Conservation (phyloP, 2,329 filamentous ascomycete species). For the Hypoxylon sp. region DNA sequence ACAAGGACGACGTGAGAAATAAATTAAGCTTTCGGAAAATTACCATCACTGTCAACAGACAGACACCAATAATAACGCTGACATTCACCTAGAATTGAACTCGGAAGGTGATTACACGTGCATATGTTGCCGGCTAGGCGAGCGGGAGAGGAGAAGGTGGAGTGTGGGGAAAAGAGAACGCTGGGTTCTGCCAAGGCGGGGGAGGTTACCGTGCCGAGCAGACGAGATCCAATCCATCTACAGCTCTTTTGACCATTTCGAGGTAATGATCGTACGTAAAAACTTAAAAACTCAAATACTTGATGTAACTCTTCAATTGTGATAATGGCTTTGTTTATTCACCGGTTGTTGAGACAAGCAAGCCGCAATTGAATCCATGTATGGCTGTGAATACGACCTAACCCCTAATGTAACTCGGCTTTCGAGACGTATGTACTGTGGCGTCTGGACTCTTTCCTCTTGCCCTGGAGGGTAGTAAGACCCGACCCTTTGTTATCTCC, state of each 20-base stretch:
- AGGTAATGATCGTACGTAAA: constrained; percentile 36
- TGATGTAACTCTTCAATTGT: constrained; percentile 34
- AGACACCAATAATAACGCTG: background rate
- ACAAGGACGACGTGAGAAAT: background rate
- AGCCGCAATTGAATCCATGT: constrained; percentile 9
- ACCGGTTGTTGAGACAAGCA: constrained; percentile 20
- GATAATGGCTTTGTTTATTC: constrained; percentile 13
- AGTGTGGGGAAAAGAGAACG: constrained; percentile 41
- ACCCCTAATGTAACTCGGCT: constrained; percentile 10
- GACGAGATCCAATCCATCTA: constrained; percentile 34
- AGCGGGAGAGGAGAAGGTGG: constrained; percentile 17
- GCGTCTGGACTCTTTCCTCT: constrained; percentile 22
- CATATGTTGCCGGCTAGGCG: constrained; percentile 7
- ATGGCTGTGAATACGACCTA: constrained; percentile 32
- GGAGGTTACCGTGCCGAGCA: constrained; percentile 38
- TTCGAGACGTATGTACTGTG: constrained; percentile 6
- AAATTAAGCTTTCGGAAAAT: background rate
- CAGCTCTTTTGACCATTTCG: constrained; percentile 29
- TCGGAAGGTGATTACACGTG: constrained; percentile 8
- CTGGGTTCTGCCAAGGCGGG: constrained; percentile 37
- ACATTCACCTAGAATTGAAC: constrained; percentile 3
- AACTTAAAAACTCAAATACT: constrained; percentile 43
- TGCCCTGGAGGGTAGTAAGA: constrained; percentile 41
- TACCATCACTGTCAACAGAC: background rate
- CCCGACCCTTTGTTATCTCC: constrained; percentile 40